phyloP scores from a whole-genome alignment of 371 early-diverging fungal species.

The Mortierella sp. region DNA sequence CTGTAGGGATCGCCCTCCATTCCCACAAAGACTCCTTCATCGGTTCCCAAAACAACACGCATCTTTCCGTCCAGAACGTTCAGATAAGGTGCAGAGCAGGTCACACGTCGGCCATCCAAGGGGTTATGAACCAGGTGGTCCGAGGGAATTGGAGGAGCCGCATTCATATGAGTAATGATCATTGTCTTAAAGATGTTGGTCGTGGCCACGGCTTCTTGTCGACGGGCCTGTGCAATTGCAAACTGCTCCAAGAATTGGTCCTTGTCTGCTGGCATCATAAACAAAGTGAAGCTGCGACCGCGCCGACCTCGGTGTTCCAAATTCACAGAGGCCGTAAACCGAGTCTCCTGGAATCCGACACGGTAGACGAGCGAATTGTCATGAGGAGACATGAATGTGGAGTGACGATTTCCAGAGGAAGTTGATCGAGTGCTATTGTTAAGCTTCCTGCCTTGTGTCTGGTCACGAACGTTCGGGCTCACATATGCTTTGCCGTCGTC shows the following conservation, averaged over 20 bases:
- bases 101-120: constrained; percentile 64
- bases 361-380: constrained; percentile 2
- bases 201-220: constrained; percentile 63
- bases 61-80: constrained; percentile 63
- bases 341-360: constrained; percentile 46
- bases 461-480: constrained; percentile 16
- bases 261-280: constrained; percentile 70
- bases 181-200: constrained; percentile 71
- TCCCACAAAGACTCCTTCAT: constrained; percentile 81
- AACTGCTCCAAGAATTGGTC: constrained; percentile 86
- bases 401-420: constrained; percentile 38
- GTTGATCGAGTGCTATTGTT: constrained; percentile 45
- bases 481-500: constrained; percentile 62
- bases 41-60: constrained; percentile 85
- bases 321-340: constrained; percentile 29
- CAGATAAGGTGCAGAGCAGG: constrained; percentile 78
- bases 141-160: constrained; percentile 54
- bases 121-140: constrained; percentile 31
- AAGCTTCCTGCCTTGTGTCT: constrained; percentile 30
- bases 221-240: constrained; percentile 63
- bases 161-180: constrained; percentile 54
- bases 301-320: constrained; percentile 44
- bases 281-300: constrained; percentile 38
- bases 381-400: constrained; percentile 14
- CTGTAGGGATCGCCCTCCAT: constrained; percentile 47